Evolutionary conservation across 768 basidiomycete genomes (phyloP).

Genomic region (Dacryopinax spathularia): DNA sequence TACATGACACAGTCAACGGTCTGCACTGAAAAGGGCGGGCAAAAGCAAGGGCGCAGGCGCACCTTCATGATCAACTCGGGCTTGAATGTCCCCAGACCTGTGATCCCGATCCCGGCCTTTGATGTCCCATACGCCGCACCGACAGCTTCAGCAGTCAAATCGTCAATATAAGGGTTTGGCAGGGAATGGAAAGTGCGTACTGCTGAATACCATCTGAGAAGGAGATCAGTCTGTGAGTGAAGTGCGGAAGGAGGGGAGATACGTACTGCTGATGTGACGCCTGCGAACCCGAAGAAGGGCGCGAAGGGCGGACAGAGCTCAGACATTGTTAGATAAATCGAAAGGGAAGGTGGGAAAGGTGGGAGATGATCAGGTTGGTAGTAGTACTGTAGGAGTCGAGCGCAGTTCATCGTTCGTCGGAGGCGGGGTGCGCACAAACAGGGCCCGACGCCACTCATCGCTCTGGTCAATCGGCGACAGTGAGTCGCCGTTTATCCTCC

Average conservation of each 20-base stretch:
- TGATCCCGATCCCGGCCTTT: constrained; percentile 93
- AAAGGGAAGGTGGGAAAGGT: too few species aligned
- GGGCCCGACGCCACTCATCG: too few species aligned
- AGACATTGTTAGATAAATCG: too few species aligned
- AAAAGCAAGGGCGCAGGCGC: constrained; percentile 14
- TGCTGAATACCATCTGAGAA: constrained; percentile 87
- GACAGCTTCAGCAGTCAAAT: constrained; percentile 49
- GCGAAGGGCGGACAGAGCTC: constrained; percentile 77
- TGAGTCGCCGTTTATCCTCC: too few species aligned
- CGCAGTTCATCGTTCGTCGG: too few species aligned
- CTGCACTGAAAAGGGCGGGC: neutral
- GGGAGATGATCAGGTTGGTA: too few species aligned
- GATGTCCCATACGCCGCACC: constrained; percentile 95
- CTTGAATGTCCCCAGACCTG: constrained; percentile 82
- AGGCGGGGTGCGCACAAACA: too few species aligned
- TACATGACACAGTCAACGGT: constrained; percentile 20
- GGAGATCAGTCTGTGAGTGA: neutral
- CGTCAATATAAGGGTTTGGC: neutral
- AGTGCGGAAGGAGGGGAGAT: neutral
- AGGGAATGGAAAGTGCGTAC: constrained; percentile 35
- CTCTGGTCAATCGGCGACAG: too few species aligned
- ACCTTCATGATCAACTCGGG: constrained; percentile 99
- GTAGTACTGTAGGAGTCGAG: too few species aligned
- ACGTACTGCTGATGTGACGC: constrained; percentile 82
- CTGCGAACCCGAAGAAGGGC: constrained; percentile 95